Evolutionary conservation across 2,329 filamentous ascomycete genomes (phyloP).

Genomic region (Grosmannia clavigera): DNA sequence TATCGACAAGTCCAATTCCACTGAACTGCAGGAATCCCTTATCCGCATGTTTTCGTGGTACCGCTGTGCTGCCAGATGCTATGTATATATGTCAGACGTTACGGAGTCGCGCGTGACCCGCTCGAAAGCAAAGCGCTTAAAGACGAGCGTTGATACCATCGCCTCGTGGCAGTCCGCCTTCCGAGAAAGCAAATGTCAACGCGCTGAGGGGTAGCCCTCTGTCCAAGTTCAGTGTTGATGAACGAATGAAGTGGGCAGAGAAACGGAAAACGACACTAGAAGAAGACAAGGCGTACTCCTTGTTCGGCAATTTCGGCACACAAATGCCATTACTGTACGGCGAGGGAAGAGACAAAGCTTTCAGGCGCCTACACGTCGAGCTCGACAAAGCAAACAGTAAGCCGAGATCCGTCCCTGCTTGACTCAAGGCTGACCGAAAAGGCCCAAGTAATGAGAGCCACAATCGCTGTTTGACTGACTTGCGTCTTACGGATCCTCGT

Average conservation of each 20-base stretch:
- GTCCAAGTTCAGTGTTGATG: background rate
- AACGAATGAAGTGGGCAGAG: background rate
- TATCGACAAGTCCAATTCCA: conserved; percentile 6
- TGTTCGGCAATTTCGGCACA: conserved; percentile 15
- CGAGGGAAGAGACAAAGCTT: conserved; percentile 8
- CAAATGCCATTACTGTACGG: conserved; percentile 18
- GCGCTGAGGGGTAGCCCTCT: background rate
- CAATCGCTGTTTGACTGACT: background rate
- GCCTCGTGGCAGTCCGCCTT: background rate
- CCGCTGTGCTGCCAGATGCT: background rate
- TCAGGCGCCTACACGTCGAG: background rate
- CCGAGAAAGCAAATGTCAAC: background rate
- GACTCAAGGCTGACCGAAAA: background rate
- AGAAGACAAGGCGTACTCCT: conserved; percentile 15
- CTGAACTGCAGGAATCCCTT: conserved; percentile 5
- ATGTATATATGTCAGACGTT: conserved; percentile 6
- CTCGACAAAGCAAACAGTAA: background rate
- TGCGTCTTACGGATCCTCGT: background rate
- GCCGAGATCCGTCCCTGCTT: background rate
- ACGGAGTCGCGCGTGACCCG: background rate
- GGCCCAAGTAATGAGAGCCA: background rate
- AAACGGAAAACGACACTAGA: conserved; percentile 4
- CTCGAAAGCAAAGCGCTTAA: too few relatives aligned
- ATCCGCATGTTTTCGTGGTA: conserved; percentile 9
- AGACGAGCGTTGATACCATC: too few relatives aligned